Percentiles rank a stretch among this genome's conserved stretches.
These are phyloP conservation scores for Torulaspora microellipsoides DNA, from an alignment of 805 yeast species.

Conservation along the genomic window DNA sequence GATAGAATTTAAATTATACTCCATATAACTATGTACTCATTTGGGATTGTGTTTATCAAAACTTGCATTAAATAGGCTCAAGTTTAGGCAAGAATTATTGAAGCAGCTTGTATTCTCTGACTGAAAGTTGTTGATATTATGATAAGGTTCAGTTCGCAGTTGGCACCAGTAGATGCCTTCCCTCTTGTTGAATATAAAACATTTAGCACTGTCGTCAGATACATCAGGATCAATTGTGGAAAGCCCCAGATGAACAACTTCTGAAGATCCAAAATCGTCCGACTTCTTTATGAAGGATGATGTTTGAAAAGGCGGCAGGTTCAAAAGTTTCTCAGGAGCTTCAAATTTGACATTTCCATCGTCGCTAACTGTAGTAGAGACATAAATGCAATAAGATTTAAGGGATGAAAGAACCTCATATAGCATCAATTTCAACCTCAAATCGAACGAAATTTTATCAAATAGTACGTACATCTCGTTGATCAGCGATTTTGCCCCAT, in stretches of 20 bases:
- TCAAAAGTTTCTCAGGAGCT: conserved; percentile 21
- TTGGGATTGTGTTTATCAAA: conserved; percentile 30
- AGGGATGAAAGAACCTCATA: conserved; percentile 32
- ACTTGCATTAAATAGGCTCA: conserved; percentile 30
- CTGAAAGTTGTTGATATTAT: conserved; percentile 26
- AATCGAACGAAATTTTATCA: conserved; percentile 25
- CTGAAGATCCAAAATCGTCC: conserved; percentile 1
- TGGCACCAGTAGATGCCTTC: conserved; percentile 13
- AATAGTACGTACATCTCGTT: conserved; percentile 21
- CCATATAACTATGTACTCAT: conserved; percentile 8
- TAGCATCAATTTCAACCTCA: conserved; percentile 29
- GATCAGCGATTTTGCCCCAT: conserved; percentile 13
- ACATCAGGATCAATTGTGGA: conserved; percentile 1
- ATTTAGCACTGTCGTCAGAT: conserved; percentile 4
- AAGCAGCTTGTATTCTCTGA: conserved; percentile 17
- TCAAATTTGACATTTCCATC: conserved; percentile 9
- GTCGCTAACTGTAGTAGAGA: conserved; percentile 15
- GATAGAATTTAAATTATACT: conserved; percentile 19
- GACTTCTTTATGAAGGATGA: conserved; percentile 27
- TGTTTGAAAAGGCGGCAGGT: conserved; percentile 33
- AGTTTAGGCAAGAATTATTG: conserved; percentile 30
- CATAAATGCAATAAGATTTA: conserved; percentile 27
- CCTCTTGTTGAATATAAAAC: conserved; percentile 26
- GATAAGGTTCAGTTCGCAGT: conserved; percentile 27
- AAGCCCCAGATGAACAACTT: conserved; percentile 11